A percentile compares a stretch with the other conserved stretches of the same genome.
These are phyloP conservation scores for Phytophthora sojae DNA, from an alignment of 352 stramenopile species.

Conservation along the genomic window DNA sequence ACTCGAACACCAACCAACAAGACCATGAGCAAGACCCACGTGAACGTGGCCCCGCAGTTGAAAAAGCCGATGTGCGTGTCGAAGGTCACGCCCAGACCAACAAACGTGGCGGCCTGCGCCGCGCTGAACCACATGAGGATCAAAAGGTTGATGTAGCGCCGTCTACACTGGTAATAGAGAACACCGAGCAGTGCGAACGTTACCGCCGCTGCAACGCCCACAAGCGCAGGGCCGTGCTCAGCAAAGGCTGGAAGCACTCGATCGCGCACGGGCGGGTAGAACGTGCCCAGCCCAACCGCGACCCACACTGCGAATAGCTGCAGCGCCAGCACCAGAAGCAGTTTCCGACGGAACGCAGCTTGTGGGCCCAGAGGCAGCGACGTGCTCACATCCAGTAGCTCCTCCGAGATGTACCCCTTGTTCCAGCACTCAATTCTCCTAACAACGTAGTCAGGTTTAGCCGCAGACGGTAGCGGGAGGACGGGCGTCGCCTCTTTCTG, in stretches of 20 bases:
- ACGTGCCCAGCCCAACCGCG: conserved; percentile 32
- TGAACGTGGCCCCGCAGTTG: conserved; percentile 46
- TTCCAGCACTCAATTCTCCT: conserved; percentile 34
- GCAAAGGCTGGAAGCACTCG: conserved; percentile 23
- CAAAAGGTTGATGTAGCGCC: conserved; percentile 38
- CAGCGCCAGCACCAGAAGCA: conserved; percentile 39
- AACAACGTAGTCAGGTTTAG: conserved; percentile 30
- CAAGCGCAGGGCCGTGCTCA: conserved; percentile 11
- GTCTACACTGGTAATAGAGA: conserved; percentile 42
- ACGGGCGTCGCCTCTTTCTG: conserved; percentile 21
- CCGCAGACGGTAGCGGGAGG: conserved; percentile 22
- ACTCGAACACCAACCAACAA: conserved; percentile 26
- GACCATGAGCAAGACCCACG: conserved; percentile 41
- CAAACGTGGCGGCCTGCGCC: conserved; percentile 40
- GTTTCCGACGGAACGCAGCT: conserved; percentile 43
- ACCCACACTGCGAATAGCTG: conserved; percentile 41
- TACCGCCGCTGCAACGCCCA: conserved; percentile 13
- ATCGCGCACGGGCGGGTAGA: conserved; percentile 24
- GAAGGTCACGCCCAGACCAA: conserved; percentile 38
- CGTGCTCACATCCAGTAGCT: conserved; percentile 36
- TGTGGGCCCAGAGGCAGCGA: conserved; percentile 37
- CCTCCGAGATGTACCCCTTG: conserved; percentile 17
- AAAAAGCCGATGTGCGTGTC: conserved; percentile 50
- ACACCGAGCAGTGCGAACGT: conserved; percentile 37
- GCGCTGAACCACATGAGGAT: conserved; percentile 46